phyloP scores from a whole-genome alignment of 2,329 filamentous ascomycete species.

The Colletotrichum tropicicola region DNA sequence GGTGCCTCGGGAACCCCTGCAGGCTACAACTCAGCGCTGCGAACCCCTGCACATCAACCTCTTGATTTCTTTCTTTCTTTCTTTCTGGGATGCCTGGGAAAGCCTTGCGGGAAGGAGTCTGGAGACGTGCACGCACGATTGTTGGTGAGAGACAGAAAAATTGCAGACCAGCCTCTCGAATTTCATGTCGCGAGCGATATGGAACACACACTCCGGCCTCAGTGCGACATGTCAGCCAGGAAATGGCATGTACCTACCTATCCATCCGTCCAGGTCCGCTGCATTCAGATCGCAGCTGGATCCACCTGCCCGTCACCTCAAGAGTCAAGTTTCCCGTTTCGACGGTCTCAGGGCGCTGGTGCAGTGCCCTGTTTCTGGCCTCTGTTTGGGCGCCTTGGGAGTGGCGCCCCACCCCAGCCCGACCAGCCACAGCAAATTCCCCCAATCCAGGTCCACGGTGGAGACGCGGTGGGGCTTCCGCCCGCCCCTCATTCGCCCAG shows the following conservation, averaged over 20 bases:
- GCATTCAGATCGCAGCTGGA: too few relatives aligned
- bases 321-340: too few relatives aligned
- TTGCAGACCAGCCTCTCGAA: not conserved
- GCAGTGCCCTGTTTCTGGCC: not conserved
- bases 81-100: too few relatives aligned
- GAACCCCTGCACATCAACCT: conserved; percentile 17
- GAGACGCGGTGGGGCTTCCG: not conserved
- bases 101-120: too few relatives aligned
- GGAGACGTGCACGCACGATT: too few relatives aligned
- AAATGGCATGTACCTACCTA: too few relatives aligned
- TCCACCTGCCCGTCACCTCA: too few relatives aligned
- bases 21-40: not conserved
- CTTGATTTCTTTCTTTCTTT: not conserved
- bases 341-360: conserved; percentile 1
- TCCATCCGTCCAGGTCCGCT: too few relatives aligned
- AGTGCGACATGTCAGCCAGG: not conserved
- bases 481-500: conserved; percentile 27
- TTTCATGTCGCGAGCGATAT: not conserved
- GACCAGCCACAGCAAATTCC: conserved; percentile 28
- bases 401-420: conserved; percentile 6
- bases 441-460: conserved; percentile 11
- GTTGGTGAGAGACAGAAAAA: not conserved
- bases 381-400: conserved; percentile 7
- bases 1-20: conserved; percentile 12
- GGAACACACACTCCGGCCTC: not conserved